These are phyloP conservation scores for Pharus latifolius DNA, from an alignment of 176 grass and related monocot genomes.

Conservation along the genomic window DNA sequence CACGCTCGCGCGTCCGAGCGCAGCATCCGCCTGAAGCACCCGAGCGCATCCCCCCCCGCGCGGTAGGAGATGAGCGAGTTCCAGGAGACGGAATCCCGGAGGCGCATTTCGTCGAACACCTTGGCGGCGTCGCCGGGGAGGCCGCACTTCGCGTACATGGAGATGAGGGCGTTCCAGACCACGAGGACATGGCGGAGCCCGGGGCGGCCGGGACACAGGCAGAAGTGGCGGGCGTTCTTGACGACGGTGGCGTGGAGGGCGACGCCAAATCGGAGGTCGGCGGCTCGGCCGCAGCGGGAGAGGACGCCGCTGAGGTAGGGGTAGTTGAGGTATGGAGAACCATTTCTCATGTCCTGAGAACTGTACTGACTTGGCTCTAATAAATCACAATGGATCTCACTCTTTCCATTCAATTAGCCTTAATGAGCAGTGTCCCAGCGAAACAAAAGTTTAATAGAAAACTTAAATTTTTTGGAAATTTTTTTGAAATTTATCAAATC, in stretches of 20 bases:
- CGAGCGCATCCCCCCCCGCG: conserved; percentile 12
- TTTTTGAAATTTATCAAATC: too few relatives aligned
- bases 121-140: conserved; percentile 24
- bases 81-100: conserved; percentile 73
- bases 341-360: conserved; percentile 28
- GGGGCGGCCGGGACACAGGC: background rate
- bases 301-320: conserved; percentile 51
- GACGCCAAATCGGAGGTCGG: conserved; percentile 41
- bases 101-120: conserved; percentile 71
- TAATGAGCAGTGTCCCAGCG: too few relatives aligned
- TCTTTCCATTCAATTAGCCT: too few relatives aligned
- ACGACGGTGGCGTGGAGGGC: conserved; percentile 52
- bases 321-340: conserved; percentile 25
- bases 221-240: conserved; percentile 35
- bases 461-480: too few relatives aligned
- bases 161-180: conserved; percentile 66
- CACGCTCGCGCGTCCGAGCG: background rate
- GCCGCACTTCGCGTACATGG: conserved; percentile 58
- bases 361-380: too few relatives aligned
- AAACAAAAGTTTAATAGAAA: too few relatives aligned
- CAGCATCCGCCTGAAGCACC: conserved; percentile 50
- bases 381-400: too few relatives aligned
- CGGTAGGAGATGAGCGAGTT: conserved; percentile 60
- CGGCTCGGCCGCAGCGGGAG: conserved; percentile 45
- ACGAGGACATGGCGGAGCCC: conserved; percentile 16